These are phyloP conservation scores for Blastobotrys mokoenaii DNA, from an alignment of 805 yeast genomes.

Conservation along the genomic window DNA sequence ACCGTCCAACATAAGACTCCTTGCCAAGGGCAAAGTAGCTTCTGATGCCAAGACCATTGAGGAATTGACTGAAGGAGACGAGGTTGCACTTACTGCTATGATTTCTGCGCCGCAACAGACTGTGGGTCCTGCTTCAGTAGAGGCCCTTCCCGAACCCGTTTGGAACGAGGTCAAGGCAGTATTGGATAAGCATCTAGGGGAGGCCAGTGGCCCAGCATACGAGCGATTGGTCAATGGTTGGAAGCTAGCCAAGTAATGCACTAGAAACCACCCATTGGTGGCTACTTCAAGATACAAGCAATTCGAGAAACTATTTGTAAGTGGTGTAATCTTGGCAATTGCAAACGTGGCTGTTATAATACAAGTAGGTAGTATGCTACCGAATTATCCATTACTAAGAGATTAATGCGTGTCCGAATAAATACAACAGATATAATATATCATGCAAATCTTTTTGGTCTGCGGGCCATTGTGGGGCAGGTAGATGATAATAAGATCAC, in stretches of 20 bases:
- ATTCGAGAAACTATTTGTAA: no score
- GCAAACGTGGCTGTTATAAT: no score
- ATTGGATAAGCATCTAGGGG: constrained; percentile 1
- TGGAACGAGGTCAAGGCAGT: constrained; percentile 1
- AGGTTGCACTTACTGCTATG: constrained; percentile 39
- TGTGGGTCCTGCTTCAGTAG: neutral
- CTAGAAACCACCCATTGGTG: no score
- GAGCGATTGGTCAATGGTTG: neutral
- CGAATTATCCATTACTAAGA: neutral
- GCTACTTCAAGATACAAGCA: no score
- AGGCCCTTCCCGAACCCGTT: neutral
- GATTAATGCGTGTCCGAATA: neutral
- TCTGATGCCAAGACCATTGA: constrained; percentile 40
- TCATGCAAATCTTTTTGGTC: neutral
- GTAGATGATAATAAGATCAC: neutral
- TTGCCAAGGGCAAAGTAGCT: constrained; percentile 55
- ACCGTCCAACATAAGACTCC: constrained; percentile 35
- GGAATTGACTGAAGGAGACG: constrained; percentile 22
- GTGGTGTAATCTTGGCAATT: no score
- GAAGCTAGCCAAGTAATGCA: no score
- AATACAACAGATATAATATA: neutral
- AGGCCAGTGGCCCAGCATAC: neutral
- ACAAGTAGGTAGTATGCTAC: neutral
- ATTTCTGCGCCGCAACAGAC: constrained; percentile 17
- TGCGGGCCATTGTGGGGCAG: neutral